These are phyloP conservation scores for Fusarium sp. DNA, from an alignment of 2,329 filamentous ascomycete species.

Conservation along the genomic window DNA sequence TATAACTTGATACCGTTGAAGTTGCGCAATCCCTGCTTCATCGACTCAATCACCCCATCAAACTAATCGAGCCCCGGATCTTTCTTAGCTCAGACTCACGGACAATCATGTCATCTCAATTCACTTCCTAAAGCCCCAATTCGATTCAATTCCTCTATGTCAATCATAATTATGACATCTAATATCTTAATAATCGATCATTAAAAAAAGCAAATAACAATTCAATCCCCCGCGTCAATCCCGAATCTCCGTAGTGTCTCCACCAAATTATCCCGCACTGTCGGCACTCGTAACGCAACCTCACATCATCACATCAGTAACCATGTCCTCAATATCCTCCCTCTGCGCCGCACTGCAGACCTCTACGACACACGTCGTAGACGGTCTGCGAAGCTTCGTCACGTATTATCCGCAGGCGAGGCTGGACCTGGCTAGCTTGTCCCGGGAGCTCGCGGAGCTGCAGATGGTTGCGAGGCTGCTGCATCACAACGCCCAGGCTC, in stretches of 20 bases:
- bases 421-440: conserved; percentile 39
- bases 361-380: conserved; percentile 31
- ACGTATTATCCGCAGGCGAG: conserved; percentile 41
- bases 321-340: conserved; percentile 24
- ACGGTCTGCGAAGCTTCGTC: conserved; percentile 42
- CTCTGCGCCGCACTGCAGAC: conserved; percentile 40
- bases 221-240: conserved; percentile 2
- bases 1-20: background rate
- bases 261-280: conserved; percentile 30
- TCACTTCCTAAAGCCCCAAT: background rate
- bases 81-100: conserved; percentile 11
- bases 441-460: conserved; percentile 46
- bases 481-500: conserved; percentile 38
- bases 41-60: conserved; percentile 20
- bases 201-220: background rate
- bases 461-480: conserved; percentile 44
- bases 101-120: background rate
- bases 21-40: background rate
- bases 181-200: background rate
- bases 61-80: conserved; percentile 16
- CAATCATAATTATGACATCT: background rate
- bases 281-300: background rate
- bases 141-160: background rate
- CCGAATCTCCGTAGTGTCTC: conserved; percentile 21
- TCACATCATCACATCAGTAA: conserved; percentile 9